Evolutionary conservation across 2,329 filamentous ascomycete genomes (phyloP), one percentile per base, ranked within the genome.

Genomic region (Paraconiothyrium sp.): DNA sequence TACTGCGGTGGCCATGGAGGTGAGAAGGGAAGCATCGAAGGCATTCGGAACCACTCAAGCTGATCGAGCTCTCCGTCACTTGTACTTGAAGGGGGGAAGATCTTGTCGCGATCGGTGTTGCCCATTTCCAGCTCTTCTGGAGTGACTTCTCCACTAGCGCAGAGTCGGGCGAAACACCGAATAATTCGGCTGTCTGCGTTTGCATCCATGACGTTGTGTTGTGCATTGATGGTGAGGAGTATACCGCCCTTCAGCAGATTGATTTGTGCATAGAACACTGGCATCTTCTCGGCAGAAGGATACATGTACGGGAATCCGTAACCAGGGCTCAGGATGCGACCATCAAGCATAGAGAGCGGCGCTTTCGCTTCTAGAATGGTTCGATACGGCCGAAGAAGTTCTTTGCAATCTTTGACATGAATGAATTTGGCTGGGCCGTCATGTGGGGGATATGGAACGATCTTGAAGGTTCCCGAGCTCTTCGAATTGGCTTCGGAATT

Each of bases 251-350:
- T n/a, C 1, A 54, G 24, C 2, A 54, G 50, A 20, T 43, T 54
- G 35, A 54, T 10, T 20, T 54, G 50, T 9, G 37, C 50, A 5
- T 24, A 41, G 34, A 54, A 30, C 5, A 43, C 50, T 6, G 50
- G 50, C 50, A 54, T 54, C 14, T 35, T 34, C 37, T 54, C 50
- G 2, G 50, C 50, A 11, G 35, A 41, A 2, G 50, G 50, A n/a
- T 54, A 54, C 50, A 54, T 54, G 50, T 54, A 43, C 10, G 50
- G 50, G 9, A 54, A 54, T 27, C 50, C 50, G 22, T 54, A 54
- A 10, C 34, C 34, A 16, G 50, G 50, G 34, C 35, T 54, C 5
- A 54, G 14, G 10, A 54, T 30, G 13, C 50, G 50, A 16, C 50
- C 50, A 43, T 54, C 50, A 10, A 54, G 50, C 50, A 54, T 43